Conservation (phyloP, 257 asterid genomes). For the Primulina huaijiensis region DNA sequence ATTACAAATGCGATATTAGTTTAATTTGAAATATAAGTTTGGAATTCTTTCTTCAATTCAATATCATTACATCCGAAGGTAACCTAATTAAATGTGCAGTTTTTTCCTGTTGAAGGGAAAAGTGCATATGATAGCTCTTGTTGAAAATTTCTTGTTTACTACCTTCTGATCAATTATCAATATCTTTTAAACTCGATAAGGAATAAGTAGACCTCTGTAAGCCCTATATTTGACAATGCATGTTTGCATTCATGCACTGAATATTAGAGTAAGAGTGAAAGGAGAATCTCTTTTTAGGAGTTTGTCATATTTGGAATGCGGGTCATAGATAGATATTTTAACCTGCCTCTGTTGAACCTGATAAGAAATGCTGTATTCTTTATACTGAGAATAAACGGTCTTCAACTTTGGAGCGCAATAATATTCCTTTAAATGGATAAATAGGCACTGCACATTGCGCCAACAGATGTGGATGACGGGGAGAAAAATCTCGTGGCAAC, state of each 20-base stretch:
- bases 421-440: slow-evolving; percentile 22
- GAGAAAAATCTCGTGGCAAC: slow-evolving; percentile 55
- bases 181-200: neutral
- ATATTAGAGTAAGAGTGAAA: neutral
- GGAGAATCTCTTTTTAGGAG: slow-evolving; percentile 6
- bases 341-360: neutral
- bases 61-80: too few relatives aligned
- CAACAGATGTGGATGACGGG: slow-evolving; percentile 47
- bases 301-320: neutral
- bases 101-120: too few relatives aligned
- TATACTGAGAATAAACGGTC: slow-evolving; percentile 5
- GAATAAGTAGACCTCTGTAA: neutral
- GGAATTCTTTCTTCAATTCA: too few relatives aligned
- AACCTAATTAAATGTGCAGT: too few relatives aligned
- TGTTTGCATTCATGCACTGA: neutral
- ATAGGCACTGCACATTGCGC: slow-evolving; percentile 84
- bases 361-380: neutral
- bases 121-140: too few relatives aligned
- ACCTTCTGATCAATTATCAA: too few relatives aligned
- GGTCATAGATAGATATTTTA: neutral
- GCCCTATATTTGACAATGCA: neutral
- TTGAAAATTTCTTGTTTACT: too few relatives aligned
- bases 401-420: slow-evolving; percentile 12
- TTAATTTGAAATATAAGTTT: too few relatives aligned
- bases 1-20: too few relatives aligned